Conservation (phyloP, 2,329 filamentous ascomycete species). For the Rhynchosporium secalis region DNA sequence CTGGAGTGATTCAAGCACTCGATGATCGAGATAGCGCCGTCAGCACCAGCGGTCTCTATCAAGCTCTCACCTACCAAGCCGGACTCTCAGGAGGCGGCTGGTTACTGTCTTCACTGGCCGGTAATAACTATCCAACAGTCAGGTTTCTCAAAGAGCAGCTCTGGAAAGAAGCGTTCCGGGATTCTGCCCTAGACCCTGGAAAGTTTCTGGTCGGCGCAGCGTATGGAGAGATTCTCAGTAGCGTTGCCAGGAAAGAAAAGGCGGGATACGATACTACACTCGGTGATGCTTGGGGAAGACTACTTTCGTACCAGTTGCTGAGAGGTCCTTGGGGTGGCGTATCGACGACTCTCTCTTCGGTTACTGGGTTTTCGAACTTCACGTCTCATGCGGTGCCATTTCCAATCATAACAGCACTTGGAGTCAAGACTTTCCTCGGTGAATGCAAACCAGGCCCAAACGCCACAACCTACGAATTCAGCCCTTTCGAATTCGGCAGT, state of each 20-base stretch:
- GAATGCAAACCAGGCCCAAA: slow-evolving; percentile 46
- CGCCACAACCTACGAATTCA: slow-evolving; percentile 64
- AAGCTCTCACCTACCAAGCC: slow-evolving; percentile 48
- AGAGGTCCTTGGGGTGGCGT: slow-evolving; percentile 23
- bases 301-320: slow-evolving; percentile 32
- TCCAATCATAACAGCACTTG: slow-evolving; percentile 47
- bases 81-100: slow-evolving; percentile 49
- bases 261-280: slow-evolving; percentile 34
- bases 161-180: slow-evolving; percentile 45
- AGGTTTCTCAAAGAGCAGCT: slow-evolving; percentile 42
- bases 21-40: slow-evolving; percentile 45
- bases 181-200: slow-evolving; percentile 42
- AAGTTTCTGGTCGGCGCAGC: slow-evolving; percentile 39
- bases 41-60: slow-evolving; percentile 45
- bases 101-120: slow-evolving; percentile 48
- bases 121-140: slow-evolving; percentile 49
- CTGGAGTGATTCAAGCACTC: slow-evolving; percentile 44
- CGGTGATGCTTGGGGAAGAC: slow-evolving; percentile 31
- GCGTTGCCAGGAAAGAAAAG: slow-evolving; percentile 36
- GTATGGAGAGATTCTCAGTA: slow-evolving; percentile 23
- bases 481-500: slow-evolving; percentile 65
- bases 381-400: slow-evolving; percentile 44
- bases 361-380: slow-evolving; percentile 43
- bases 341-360: slow-evolving; percentile 30
- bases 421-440: slow-evolving; percentile 41